phyloP scores from a whole-genome alignment of 768 basidiomycete species.

The Rhizopogon vulgaris region DNA sequence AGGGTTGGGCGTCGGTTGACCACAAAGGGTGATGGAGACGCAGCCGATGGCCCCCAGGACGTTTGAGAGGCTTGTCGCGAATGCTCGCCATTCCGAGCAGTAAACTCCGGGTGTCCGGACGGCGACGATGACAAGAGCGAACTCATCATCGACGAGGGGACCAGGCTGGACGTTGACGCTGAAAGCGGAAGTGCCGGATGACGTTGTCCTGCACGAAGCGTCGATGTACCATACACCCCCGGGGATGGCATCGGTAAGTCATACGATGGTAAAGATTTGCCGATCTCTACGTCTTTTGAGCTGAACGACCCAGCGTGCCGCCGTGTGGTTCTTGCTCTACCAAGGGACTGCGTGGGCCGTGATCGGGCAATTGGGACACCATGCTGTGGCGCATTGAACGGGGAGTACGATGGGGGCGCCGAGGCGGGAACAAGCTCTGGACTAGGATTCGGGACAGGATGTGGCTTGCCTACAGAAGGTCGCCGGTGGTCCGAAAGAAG shows the following conservation, averaged over 20 bases:
- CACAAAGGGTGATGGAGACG: conserved; percentile 27
- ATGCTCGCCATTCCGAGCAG: conserved; percentile 19
- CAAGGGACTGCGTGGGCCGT: conserved; percentile 22
- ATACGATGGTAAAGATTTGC: conserved; percentile 70
- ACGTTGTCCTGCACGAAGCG: conserved; percentile 47
- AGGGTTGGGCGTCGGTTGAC: conserved; percentile 28
- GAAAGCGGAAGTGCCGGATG: conserved; percentile 34
- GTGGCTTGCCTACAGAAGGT: conserved; percentile 25
- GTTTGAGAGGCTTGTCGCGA: conserved; percentile 40
- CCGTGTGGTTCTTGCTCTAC: conserved; percentile 52
- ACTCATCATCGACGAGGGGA: conserved; percentile 7
- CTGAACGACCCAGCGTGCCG: conserved; percentile 96
- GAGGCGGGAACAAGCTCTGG: conserved; percentile 23
- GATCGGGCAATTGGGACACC: conserved; percentile 24
- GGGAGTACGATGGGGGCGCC: conserved; percentile 21
- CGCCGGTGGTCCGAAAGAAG: conserved; percentile 45
- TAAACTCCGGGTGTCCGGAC: conserved; percentile 8
- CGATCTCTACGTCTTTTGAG: conserved; percentile 84
- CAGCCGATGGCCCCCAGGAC: conserved; percentile 34
- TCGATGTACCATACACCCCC: conserved; percentile 25
- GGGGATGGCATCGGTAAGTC: conserved; percentile 27
- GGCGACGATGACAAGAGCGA: conserved; percentile 8
- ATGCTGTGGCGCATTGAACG: conserved; percentile 14
- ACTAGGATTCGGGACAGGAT: conserved; percentile 20
- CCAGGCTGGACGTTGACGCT: conserved; percentile 15